Base-by-base conservation (phyloP, 176 grass and related monocot species). In the Ananas comosus region DNA sequence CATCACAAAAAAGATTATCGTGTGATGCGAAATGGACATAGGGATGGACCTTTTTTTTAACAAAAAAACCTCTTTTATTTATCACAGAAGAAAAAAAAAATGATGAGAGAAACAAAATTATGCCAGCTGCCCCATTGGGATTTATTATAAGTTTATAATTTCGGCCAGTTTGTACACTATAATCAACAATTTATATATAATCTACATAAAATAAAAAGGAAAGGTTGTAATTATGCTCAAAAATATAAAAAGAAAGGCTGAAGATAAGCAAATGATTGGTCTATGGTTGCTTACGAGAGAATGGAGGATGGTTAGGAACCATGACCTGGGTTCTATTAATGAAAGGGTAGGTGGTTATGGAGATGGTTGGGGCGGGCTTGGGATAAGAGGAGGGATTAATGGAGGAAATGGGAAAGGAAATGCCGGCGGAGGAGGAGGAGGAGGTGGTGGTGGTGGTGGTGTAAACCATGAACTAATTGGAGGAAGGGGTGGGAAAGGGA, bases 331-430 rank as follows among this genome's bases (percentile, higher is more conserved):
- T 12, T 48, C 65, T 67, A 27, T 19, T 11, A 21, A 33, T 1
- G 42, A 67, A n/a, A 18, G 19, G 28, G 25, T 47, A 10, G 74
- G 80, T 58, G 81, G 91, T 47, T 81, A 78, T 9, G 91, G 72
- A 1, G 48, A 33, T 2, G 86, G 68, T 9, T 78, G 74, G 50
- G 61, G 67, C 24, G 83, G 12, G 24, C 23, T 76, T 64, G 82
- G 83, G 68, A 72, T 79, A 72, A 81, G 65, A 48, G 85, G 80
- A 3, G 83, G 83, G 0, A 86, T 69, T 13, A 81, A 29, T 22
- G 86, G 86, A 11, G 86, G 90, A 67, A 94, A 94, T 4, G 81
- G 75, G 52, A 84, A 92, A 48, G 69, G 75, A 19, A 83, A 81
- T 0, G 63, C 65, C 3, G 88, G 81, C 3, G 75, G 75, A 0